Conservation (phyloP, 192 early-diverging fungal species). For the Linnemannia schmuckeri region DNA sequence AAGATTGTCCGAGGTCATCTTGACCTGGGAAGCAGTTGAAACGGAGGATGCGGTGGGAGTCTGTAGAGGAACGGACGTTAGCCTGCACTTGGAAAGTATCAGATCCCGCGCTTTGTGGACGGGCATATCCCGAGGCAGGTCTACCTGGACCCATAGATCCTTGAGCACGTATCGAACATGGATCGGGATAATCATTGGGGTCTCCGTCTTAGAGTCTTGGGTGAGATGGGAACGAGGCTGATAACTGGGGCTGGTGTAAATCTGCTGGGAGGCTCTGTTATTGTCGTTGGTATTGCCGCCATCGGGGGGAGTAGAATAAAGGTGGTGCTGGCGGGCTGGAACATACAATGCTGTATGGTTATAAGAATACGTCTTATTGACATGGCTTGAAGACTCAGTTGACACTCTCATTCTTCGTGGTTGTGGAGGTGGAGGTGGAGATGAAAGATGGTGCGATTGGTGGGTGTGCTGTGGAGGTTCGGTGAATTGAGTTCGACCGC, state of each 20-base stretch:
- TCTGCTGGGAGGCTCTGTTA: background rate
- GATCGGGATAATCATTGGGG: constrained; percentile 23
- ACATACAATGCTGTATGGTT: background rate
- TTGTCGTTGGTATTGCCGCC: background rate
- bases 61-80: constrained; percentile 22
- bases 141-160: constrained; percentile 47
- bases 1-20: background rate
- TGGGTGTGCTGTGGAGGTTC: background rate
- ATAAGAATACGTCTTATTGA: background rate
- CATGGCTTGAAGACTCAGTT: background rate
- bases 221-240: background rate
- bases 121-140: constrained; percentile 38
- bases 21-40: background rate
- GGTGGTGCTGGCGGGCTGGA: background rate
- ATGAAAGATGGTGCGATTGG: background rate
- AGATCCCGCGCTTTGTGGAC: constrained; percentile 39
- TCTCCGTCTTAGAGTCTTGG: constrained; percentile 7
- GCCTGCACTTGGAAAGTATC: constrained; percentile 35
- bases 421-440: background rate
- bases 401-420: background rate
- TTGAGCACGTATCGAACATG: constrained; percentile 49
- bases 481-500: background rate
- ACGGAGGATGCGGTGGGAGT: background rate
- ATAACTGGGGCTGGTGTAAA: background rate
- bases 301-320: background rate